phyloP scores from a whole-genome alignment of 2,329 filamentous ascomycete genomes.

The Xylaria sp. region DNA sequence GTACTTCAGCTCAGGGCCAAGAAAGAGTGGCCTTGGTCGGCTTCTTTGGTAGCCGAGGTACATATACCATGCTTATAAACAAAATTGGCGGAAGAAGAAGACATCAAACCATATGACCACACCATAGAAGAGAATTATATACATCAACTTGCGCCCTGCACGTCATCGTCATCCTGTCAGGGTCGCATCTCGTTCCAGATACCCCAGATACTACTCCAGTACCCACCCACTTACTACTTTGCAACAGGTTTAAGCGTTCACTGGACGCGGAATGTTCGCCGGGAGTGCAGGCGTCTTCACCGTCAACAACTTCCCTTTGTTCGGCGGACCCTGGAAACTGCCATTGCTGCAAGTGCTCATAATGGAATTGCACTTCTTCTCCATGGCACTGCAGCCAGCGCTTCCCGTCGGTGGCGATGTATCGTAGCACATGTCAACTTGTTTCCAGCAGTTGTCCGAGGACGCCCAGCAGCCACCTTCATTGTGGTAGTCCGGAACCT shows the following conservation, averaged over 20 bases:
- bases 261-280: conserved; percentile 32
- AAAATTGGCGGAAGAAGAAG: too few relatives aligned
- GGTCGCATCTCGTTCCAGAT: background rate
- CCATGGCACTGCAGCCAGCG: conserved; percentile 65
- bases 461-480: conserved; percentile 66
- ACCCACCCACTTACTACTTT: background rate
- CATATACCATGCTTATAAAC: too few relatives aligned
- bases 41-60: too few relatives aligned
- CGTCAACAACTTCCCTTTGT: conserved; percentile 46
- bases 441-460: conserved; percentile 61
- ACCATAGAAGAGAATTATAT: too few relatives aligned
- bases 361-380: conserved; percentile 62
- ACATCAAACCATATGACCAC: too few relatives aligned
- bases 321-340: conserved; percentile 55
- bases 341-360: conserved; percentile 50
- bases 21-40: too few relatives aligned
- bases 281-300: conserved; percentile 34
- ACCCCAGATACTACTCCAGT: background rate
- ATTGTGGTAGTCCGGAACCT: conserved; percentile 61
- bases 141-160: background rate
- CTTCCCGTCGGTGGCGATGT: conserved; percentile 63
- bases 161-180: background rate
- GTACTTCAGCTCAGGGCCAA: too few relatives aligned
- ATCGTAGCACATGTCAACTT: conserved; percentile 65
- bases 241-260: conserved; percentile 19